Conservation (phyloP, 139 green algal species). For the Tetratostichococcus sp. region DNA sequence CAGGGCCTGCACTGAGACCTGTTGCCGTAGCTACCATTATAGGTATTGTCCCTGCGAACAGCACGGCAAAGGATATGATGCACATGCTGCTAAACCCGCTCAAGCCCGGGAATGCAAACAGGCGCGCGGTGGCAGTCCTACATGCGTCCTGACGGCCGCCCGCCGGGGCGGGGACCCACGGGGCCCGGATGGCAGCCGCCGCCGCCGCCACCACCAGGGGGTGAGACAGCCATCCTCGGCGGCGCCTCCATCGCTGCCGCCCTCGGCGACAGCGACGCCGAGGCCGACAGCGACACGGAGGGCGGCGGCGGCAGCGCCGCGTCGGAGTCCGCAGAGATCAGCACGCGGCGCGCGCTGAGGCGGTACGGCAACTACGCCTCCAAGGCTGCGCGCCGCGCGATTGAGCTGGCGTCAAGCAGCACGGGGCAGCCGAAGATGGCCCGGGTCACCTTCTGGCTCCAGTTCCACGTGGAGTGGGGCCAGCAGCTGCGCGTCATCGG, state of each 20-base stretch:
- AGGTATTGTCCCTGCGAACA: too few relatives aligned
- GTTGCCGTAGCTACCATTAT: too few relatives aligned
- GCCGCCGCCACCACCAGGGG: too few relatives aligned
- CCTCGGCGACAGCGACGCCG: too few relatives aligned
- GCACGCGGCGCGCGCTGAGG: background rate
- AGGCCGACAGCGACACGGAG: background rate
- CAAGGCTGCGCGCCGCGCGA: too few relatives aligned
- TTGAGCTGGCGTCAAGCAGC: background rate
- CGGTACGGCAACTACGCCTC: background rate
- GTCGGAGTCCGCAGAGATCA: background rate
- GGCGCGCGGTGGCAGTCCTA: background rate
- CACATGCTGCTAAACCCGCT: too few relatives aligned
- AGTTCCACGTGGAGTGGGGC: conserved; percentile 39
- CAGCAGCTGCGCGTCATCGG: conserved; percentile 41
- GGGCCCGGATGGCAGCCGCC: background rate
- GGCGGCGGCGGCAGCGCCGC: too few relatives aligned
- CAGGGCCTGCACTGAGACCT: too few relatives aligned
- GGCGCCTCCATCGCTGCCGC: too few relatives aligned
- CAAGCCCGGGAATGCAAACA: background rate
- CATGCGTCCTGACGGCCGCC: background rate
- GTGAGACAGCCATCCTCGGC: too few relatives aligned
- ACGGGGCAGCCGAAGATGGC: background rate
- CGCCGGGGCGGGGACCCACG: background rate
- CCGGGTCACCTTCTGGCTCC: conserved; percentile 34
- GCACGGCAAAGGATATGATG: too few relatives aligned